Evolutionary conservation across 495 filamentous ascomycete genomes (phyloP).

Genomic region (Melanomma pulvis-pyrius): DNA sequence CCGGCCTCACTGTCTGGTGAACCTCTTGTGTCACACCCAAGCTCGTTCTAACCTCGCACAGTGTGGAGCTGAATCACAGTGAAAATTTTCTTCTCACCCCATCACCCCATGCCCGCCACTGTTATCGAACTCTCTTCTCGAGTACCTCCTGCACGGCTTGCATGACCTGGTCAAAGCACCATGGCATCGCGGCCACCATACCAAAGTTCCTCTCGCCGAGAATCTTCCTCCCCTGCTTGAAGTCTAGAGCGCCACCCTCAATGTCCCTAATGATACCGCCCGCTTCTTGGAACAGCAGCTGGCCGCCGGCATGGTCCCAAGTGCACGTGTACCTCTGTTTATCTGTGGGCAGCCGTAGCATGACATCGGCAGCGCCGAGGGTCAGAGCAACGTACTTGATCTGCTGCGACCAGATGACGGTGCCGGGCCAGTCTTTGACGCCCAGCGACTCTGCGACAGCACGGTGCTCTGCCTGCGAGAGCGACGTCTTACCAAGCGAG

Average conservation of each 20-base stretch:
- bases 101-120: neutral
- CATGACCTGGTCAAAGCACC: slow-evolving; percentile 12
- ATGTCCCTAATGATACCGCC: slow-evolving; percentile 67
- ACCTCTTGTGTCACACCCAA: neutral
- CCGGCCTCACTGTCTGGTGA: neutral
- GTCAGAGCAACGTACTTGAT: slow-evolving; percentile 66
- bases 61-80: neutral
- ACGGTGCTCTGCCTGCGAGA: slow-evolving; percentile 51
- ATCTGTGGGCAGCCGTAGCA: slow-evolving; percentile 61
- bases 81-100: neutral
- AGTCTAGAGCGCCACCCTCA: slow-evolving; percentile 49
- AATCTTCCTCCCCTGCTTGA: slow-evolving; percentile 37
- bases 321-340: slow-evolving; percentile 44
- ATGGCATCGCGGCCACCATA: slow-evolving; percentile 25
- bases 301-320: slow-evolving; percentile 74
- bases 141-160: slow-evolving; percentile 24
- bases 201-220: slow-evolving; percentile 27
- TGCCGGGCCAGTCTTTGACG: slow-evolving; percentile 53
- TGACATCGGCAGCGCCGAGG: slow-evolving; percentile 60
- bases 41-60: neutral
- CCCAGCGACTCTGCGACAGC: slow-evolving; percentile 53
- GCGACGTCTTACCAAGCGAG: slow-evolving; percentile 45
- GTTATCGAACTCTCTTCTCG: slow-evolving; percentile 10
- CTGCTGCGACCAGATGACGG: slow-evolving; percentile 65
- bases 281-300: slow-evolving; percentile 67